Conservation (phyloP, 441 rosid genomes). For the Mallotus repandus region DNA sequence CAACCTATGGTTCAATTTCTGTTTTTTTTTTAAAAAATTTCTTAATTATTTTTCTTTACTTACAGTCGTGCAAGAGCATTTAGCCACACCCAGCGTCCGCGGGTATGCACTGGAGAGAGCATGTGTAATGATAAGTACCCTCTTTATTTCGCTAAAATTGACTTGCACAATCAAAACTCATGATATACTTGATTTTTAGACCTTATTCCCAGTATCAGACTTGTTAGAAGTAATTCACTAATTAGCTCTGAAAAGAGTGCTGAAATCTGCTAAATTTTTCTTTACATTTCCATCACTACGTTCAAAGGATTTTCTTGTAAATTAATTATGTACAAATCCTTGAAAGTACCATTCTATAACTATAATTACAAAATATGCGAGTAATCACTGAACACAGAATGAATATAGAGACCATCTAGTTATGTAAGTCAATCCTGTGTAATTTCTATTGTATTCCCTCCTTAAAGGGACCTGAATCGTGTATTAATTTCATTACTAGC, state of each 20-base stretch:
- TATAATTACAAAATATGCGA: background rate
- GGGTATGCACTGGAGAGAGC: no score
- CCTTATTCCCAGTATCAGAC: no score
- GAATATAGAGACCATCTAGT: background rate
- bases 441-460: constrained; percentile 41
- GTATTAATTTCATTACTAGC: constrained; percentile 64
- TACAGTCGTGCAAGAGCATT: no score
- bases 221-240: background rate
- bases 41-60: no score
- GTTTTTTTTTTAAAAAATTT: no score
- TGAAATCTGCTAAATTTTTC: background rate
- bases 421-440: background rate
- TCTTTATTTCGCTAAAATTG: no score
- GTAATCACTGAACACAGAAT: background rate
- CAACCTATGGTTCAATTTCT: no score
- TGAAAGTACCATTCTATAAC: background rate
- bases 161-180: no score
- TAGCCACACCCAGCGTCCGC: no score
- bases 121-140: no score
- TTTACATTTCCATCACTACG: background rate
- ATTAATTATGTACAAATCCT: constrained; percentile 17
- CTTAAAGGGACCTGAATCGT: constrained; percentile 84
- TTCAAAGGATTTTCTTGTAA: background rate
- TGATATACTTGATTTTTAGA: no score
- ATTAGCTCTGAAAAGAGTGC: background rate